Percentiles rank a stretch among this genome's conserved stretches.
phyloP scores from a whole-genome alignment of 2,329 filamentous ascomycete genomes.

The Gyromitra esculenta region DNA sequence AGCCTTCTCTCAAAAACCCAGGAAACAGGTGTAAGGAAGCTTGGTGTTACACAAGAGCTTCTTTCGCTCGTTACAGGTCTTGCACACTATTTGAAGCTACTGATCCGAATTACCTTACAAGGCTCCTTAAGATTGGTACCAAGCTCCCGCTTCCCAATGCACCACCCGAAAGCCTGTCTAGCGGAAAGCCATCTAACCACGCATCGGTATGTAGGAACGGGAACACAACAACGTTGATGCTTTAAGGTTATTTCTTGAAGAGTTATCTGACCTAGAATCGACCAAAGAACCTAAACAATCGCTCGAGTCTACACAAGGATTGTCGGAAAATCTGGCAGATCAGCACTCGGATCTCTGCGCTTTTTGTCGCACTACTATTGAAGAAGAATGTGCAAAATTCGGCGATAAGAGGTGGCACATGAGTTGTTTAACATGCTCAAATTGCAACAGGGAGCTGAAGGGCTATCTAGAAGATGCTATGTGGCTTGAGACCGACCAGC shows the following conservation, averaged over 20 bases:
- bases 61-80: constrained; percentile 95
- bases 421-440: constrained; percentile 75
- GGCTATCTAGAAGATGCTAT: constrained; percentile 74
- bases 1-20: constrained; percentile 93
- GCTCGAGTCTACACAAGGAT: constrained; percentile 72
- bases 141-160: constrained; percentile 45
- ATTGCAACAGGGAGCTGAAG: constrained; percentile 78
- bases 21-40: constrained; percentile 85
- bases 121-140: constrained; percentile 79
- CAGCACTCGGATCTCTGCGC: constrained; percentile 86
- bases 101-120: constrained; percentile 96
- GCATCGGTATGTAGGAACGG: constrained; percentile 68
- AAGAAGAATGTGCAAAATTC: constrained; percentile 86
- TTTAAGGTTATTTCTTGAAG: constrained; percentile 82
- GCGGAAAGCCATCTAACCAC: constrained; percentile 44
- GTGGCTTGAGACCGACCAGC: constrained; percentile 74
- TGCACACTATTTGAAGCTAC: constrained; percentile 94
- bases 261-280: constrained; percentile 83
- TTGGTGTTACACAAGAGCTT: constrained; percentile 97
- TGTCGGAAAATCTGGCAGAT: constrained; percentile 71
- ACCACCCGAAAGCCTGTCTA: constrained; percentile 48
- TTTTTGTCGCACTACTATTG: constrained; percentile 84
- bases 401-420: constrained; percentile 85
- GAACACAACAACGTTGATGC: constrained; percentile 79
- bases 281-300: constrained; percentile 76